Percentiles rank a stretch among this genome's conserved stretches.
phyloP scores from a whole-genome alignment of 2,329 filamentous ascomycete genomes.

The Penicillium capsulatum region DNA sequence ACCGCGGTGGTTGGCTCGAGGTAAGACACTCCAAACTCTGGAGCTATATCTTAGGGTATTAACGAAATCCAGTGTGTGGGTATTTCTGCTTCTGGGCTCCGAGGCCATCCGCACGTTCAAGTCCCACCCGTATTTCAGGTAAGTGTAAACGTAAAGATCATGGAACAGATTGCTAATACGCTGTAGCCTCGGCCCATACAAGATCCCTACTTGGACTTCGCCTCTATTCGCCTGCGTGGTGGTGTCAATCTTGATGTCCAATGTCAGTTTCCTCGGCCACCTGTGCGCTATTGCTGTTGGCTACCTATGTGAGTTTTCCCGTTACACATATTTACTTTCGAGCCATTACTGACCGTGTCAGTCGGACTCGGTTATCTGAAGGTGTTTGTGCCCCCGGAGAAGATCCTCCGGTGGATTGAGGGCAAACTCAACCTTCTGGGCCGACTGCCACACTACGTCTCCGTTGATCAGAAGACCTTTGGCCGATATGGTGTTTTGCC shows the following conservation, averaged over 20 bases:
- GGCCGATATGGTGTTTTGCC: constrained; percentile 88
- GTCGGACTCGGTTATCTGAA: constrained; percentile 85
- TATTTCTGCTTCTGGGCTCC: constrained; percentile 78
- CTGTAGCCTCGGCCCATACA: constrained; percentile 52
- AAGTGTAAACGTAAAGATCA: constrained; percentile 22
- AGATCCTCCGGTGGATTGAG: constrained; percentile 82
- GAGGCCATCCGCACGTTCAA: constrained; percentile 84
- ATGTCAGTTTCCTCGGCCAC: constrained; percentile 81
- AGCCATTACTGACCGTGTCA: constrained; percentile 33
- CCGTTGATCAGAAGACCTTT: constrained; percentile 92
- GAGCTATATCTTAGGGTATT: not conserved
- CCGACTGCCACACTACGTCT: constrained; percentile 84
- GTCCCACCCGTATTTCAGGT: constrained; percentile 71
- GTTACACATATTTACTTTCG: not conserved
- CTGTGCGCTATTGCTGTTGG: constrained; percentile 77
- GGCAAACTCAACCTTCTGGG: constrained; percentile 79
- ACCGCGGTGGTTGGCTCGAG: constrained; percentile 76
- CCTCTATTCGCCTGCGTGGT: constrained; percentile 74
- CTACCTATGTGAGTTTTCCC: constrained; percentile 66
- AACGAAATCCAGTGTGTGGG: constrained; percentile 67
- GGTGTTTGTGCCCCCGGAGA: constrained; percentile 84
- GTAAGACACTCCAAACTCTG: constrained; percentile 48
- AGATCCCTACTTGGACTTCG: constrained; percentile 89
- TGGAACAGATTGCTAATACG: not conserved
- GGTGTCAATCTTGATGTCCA: constrained; percentile 70